Percentiles rank a stretch among this genome's conserved stretches.
Evolutionary conservation across 2,329 filamentous ascomycete species (phyloP).

Genomic region (Exophiala sp.): DNA sequence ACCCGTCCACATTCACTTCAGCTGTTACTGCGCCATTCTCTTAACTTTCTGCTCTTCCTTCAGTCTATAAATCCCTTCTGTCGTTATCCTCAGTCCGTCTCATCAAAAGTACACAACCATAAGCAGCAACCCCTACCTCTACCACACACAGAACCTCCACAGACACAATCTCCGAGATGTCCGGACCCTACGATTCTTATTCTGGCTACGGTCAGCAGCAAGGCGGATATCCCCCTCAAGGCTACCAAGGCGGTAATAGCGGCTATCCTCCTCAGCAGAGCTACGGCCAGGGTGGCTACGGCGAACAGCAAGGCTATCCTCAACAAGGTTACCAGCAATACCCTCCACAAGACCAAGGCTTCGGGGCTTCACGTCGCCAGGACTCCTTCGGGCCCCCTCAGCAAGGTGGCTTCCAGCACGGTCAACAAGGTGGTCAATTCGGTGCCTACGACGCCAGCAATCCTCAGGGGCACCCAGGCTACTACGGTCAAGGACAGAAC

Average conservation of each 20-base stretch:
- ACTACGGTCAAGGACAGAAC: conserved; percentile 33
- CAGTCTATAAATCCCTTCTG: not conserved
- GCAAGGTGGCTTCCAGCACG: conserved; percentile 50
- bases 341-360: conserved; percentile 35
- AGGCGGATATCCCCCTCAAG: conserved; percentile 26
- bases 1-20: not conserved
- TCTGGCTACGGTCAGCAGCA: conserved; percentile 31
- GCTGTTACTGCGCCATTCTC: not conserved
- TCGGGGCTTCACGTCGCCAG: conserved; percentile 44
- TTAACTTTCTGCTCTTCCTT: not conserved
- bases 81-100: not conserved
- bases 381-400: conserved; percentile 36
- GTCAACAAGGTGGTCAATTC: conserved; percentile 36
- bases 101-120: not conserved
- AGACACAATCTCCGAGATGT: conserved; percentile 38
- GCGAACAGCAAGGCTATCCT: conserved; percentile 34
- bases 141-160: not conserved
- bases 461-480: conserved; percentile 35
- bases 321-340: conserved; percentile 34
- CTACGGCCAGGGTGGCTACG: conserved; percentile 33
- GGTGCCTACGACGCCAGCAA: conserved; percentile 35
- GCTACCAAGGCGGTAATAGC: conserved; percentile 30
- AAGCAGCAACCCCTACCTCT: not conserved
- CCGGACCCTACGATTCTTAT: conserved; percentile 50
- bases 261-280: conserved; percentile 32